phyloP scores from a whole-genome alignment of 352 stramenopile genomes.

The Globisporangium middletonii region DNA sequence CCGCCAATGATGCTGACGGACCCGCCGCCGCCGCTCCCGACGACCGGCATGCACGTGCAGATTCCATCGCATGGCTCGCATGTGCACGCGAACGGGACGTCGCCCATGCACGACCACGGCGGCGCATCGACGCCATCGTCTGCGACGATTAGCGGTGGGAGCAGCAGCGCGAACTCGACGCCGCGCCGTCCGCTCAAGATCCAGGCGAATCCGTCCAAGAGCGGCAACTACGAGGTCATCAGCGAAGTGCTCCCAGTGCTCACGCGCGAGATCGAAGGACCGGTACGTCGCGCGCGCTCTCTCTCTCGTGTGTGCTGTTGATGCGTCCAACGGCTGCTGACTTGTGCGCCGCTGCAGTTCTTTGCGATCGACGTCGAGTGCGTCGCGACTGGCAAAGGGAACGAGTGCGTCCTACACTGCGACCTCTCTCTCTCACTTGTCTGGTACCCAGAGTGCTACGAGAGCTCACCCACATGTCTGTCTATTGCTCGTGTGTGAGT shows the following conservation, averaged over 20 bases:
- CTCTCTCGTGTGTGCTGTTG: slow-evolving; percentile 1
- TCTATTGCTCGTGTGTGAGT: slow-evolving; percentile 1
- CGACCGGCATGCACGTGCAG: slow-evolving; percentile 3
- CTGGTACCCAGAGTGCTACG: not conserved
- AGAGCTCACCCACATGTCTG: not conserved
- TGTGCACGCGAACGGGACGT: slow-evolving; percentile 13
- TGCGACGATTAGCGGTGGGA: not conserved
- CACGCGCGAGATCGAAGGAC: slow-evolving; percentile 71
- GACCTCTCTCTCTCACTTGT: too few species aligned
- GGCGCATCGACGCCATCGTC: not conserved
- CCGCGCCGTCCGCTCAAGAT: slow-evolving; percentile 46
- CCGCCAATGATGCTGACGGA: slow-evolving; percentile 22
- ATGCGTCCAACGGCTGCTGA: not conserved
- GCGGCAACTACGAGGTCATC: slow-evolving; percentile 60
- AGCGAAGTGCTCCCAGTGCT: slow-evolving; percentile 72
- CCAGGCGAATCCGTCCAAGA: slow-evolving; percentile 60
- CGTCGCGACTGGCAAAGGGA: slow-evolving; percentile 82
- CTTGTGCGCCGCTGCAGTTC: slow-evolving; percentile 34
- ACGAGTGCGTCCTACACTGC: slow-evolving; percentile 31
- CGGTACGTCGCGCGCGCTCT: slow-evolving; percentile 27
- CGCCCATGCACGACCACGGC: slow-evolving; percentile 12
- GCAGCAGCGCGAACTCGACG: not conserved
- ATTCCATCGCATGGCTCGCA: slow-evolving; percentile 2
- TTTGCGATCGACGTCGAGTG: slow-evolving; percentile 93
- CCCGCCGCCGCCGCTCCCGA: slow-evolving; percentile 4